Percentiles rank a stretch among this genome's conserved stretches.
Evolutionary conservation across 2,329 filamentous ascomycete genomes (phyloP).

Genomic region (Botrytis paeoniae): DNA sequence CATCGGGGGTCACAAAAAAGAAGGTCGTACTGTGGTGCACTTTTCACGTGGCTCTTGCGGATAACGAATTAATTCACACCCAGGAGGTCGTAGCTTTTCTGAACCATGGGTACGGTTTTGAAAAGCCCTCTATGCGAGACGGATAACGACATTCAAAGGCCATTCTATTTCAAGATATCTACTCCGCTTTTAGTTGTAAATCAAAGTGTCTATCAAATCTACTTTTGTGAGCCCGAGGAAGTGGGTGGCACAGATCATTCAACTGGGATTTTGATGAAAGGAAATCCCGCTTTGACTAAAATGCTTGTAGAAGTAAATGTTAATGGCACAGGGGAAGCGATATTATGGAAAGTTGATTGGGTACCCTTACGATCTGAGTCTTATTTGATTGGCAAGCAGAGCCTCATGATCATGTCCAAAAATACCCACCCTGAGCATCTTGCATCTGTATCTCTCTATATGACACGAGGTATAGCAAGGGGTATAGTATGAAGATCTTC

Average conservation of each 20-base stretch:
- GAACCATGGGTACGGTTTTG: slow-evolving; percentile 8
- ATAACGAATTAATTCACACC: slow-evolving; percentile 4
- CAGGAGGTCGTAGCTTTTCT: slow-evolving; percentile 1
- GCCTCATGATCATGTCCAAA: slow-evolving; percentile 15
- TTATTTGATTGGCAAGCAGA: slow-evolving; percentile 3
- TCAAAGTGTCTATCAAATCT: slow-evolving; percentile 9
- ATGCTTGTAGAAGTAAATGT: neutral
- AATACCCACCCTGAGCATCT: neutral
- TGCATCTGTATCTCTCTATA: slow-evolving; percentile 1
- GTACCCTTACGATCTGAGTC: slow-evolving; percentile 7
- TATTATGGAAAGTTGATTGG: neutral
- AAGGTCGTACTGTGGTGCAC: neutral
- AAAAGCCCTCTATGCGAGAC: slow-evolving; percentile 8
- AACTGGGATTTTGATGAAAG: neutral
- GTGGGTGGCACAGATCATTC: slow-evolving; percentile 9
- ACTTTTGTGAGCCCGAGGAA: slow-evolving; percentile 8
- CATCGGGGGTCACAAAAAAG: slow-evolving; percentile 16
- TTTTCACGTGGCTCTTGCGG: slow-evolving; percentile 10
- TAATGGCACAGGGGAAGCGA: slow-evolving; percentile 6
- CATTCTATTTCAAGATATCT: slow-evolving; percentile 16
- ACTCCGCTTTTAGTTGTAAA: neutral
- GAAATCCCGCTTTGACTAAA: neutral
- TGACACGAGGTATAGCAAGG: slow-evolving; percentile 5
- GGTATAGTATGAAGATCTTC: slow-evolving; percentile 7
- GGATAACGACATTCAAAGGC: slow-evolving; percentile 18